Evolutionary conservation across 305 asterid genomes (phyloP), one percentile per base, ranked within the genome.

Genomic region (Plantago coronopus): DNA sequence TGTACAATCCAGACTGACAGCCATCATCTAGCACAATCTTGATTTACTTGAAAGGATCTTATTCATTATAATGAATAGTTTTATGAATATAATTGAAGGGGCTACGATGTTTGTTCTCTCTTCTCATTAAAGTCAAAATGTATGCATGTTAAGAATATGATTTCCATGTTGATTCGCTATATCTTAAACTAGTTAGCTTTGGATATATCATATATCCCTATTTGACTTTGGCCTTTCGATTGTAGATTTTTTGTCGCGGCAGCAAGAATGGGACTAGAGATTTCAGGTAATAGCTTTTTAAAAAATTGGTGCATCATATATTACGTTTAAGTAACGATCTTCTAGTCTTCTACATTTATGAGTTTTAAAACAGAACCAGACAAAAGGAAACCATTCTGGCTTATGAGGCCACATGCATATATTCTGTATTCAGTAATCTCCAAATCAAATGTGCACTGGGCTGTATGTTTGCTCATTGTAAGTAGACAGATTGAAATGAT

Each of bases 171-270:
- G 18, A 44, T 50, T 69, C 17, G 7, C 54, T 51, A 14, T 48
- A 7, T 48, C 25, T 37, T 45, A 48, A 66, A 42, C 49, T 17
- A 56, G 34, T 64, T 29, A 38, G 49, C 65, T 67, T 37, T 54
- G 64, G 74, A 68, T 60, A 40, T 13, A 57, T 64, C 53, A 68
- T 60, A 40, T 13, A 57, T 64, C 53, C 60, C 13, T 31, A 48
- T 73, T 40, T 69, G 63, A 60, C 46, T 34, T 45, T 63, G 59
- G 34, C 23, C 67, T 37, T 69, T 50, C 62, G 65, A 71, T 27
- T 76, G 74, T 71, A 89, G 97, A 82, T 89, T 79, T 86, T 86
- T 79, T 89, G 97, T 75, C 95, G 91, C 62, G 97, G 95, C 61
- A 89, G 97, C 89, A 79, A 72, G 74, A 84, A 79, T 43, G 94